phyloP scores from a whole-genome alignment of 352 stramenopile genomes.

The Globisporangium lucens region DNA sequence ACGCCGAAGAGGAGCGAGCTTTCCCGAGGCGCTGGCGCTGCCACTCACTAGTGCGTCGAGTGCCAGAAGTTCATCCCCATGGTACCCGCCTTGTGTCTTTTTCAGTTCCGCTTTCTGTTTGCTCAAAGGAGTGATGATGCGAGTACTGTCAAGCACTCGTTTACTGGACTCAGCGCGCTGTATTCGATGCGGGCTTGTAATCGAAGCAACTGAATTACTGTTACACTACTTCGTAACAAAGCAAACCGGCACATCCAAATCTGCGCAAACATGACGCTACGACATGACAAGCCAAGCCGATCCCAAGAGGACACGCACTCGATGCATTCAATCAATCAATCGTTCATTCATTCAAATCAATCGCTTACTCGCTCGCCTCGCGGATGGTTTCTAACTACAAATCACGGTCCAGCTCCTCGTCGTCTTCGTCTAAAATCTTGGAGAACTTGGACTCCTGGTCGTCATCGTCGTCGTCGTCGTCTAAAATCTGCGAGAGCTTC shows the following conservation, averaged over 20 bases:
- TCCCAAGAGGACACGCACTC: too few species aligned
- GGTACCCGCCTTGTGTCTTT: neutral
- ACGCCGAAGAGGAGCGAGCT: neutral
- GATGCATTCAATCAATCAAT: neutral
- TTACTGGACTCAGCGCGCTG: neutral
- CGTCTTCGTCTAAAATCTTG: conserved; percentile 69
- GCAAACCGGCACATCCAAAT: too few species aligned
- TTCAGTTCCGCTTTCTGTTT: neutral
- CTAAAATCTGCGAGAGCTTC: conserved; percentile 81
- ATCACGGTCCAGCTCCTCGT: conserved; percentile 56
- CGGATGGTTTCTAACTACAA: conserved; percentile 40
- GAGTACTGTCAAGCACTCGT: neutral
- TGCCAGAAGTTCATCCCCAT: conserved; percentile 92
- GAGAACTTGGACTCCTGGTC: conserved; percentile 73
- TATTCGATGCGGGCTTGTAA: neutral
- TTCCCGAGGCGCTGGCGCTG: neutral
- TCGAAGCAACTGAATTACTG: neutral
- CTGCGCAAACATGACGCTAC: too few species aligned
- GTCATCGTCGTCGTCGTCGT: conserved; percentile 60
- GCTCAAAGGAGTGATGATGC: neutral
- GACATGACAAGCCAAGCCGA: too few species aligned
- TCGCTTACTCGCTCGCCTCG: neutral
- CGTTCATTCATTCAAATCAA: conserved; percentile 8
- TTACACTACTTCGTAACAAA: too few species aligned
- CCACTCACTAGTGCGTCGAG: conserved; percentile 85